These are phyloP conservation scores for Starmerella asiatica DNA, from an alignment of 805 yeast species.

Conservation along the genomic window DNA sequence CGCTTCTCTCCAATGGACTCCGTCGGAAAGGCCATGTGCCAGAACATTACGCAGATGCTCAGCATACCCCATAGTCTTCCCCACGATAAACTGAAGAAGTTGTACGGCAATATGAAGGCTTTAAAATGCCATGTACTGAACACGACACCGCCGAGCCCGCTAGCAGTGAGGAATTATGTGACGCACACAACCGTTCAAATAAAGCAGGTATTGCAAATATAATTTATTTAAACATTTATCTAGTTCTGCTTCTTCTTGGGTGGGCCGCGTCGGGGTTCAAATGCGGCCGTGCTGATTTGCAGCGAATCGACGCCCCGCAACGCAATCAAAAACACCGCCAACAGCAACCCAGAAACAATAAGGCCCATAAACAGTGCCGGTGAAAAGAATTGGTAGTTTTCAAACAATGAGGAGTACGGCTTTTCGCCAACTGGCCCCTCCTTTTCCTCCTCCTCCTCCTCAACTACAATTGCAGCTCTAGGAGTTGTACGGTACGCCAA, in stretches of 20 bases:
- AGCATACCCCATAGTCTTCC: too few species aligned
- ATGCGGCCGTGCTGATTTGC: slow-evolving; percentile 17
- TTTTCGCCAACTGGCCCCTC: slow-evolving; percentile 6
- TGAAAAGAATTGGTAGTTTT: slow-evolving; percentile 55
- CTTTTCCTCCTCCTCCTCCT: neutral
- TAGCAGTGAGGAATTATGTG: too few species aligned
- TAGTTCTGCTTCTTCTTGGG: slow-evolving; percentile 1
- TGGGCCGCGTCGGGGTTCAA: slow-evolving; percentile 13
- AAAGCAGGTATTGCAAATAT: neutral
- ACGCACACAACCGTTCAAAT: too few species aligned
- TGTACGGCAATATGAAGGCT: too few species aligned
- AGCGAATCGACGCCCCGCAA: slow-evolving; percentile 11
- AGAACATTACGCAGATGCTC: too few species aligned
- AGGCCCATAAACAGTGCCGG: slow-evolving; percentile 71
- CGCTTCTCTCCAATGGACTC: too few species aligned
- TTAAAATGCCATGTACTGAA: too few species aligned
- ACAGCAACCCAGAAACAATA: slow-evolving; percentile 48
- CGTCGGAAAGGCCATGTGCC: too few species aligned
- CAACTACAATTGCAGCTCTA: neutral
- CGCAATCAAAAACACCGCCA: slow-evolving; percentile 26
- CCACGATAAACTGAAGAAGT: too few species aligned
- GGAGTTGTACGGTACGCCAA: slow-evolving; percentile 27
- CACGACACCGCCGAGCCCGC: too few species aligned
- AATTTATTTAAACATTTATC: neutral
- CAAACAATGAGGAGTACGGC: slow-evolving; percentile 34